A percentile compares a stretch with the other conserved stretches of the same genome.
These are phyloP conservation scores for Magnusiomyces paraingens DNA, from an alignment of 1,139 yeast genomes.

Conservation along the genomic window DNA sequence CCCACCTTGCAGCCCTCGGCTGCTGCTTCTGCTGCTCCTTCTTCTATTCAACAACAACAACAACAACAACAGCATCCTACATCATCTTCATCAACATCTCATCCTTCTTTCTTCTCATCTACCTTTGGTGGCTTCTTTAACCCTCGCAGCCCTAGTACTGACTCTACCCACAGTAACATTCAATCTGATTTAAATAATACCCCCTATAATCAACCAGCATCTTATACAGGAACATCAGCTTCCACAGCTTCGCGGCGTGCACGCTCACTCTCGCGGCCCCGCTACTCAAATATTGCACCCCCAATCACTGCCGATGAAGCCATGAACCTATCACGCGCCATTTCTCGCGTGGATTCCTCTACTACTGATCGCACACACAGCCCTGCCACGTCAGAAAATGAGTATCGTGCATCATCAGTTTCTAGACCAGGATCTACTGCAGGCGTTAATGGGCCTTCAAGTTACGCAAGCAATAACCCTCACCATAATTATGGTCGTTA, in stretches of 20 bases:
- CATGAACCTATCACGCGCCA: constrained; percentile 34
- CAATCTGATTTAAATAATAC: neutral
- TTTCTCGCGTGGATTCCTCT: neutral
- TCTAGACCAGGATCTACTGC: too few species aligned
- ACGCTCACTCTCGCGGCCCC: constrained; percentile 20
- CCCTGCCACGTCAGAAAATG: too few species aligned
- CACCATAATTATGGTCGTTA: neutral
- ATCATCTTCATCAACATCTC: too few species aligned
- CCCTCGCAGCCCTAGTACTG: neutral
- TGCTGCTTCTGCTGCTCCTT: too few species aligned
- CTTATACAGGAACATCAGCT: neutral
- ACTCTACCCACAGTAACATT: too few species aligned
- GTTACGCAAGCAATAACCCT: neutral
- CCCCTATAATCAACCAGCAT: neutral
- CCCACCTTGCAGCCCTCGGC: too few species aligned
- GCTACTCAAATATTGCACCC: neutral
- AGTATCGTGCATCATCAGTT: too few species aligned
- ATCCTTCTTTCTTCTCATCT: neutral
- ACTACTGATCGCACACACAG: too few species aligned
- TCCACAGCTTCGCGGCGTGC: constrained; percentile 11
- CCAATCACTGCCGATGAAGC: constrained; percentile 34
- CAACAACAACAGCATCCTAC: too few species aligned
- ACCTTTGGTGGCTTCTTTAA: neutral
- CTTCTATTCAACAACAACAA: too few species aligned
- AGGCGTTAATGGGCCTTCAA: too few species aligned